Conservation (phyloP, 345 rosid genomes). For the Zanthoxylum bungeanum region DNA sequence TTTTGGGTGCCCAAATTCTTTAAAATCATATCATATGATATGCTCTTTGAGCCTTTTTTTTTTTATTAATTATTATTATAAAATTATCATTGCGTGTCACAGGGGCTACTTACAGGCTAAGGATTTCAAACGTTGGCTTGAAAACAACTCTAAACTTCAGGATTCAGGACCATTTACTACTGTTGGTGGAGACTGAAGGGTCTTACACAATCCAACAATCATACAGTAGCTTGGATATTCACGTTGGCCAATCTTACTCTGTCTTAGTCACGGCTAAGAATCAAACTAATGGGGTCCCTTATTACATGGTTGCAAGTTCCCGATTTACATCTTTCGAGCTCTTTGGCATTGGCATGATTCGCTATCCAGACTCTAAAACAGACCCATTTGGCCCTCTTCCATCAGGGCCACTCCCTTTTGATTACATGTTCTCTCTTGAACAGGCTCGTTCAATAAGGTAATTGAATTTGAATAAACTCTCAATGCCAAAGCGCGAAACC, state of each 20-base stretch:
- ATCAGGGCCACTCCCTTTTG: conserved; percentile 22
- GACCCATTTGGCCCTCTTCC: conserved; percentile 27
- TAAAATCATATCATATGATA: background rate
- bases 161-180: conserved; percentile 26
- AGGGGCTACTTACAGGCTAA: conserved; percentile 32
- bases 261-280: conserved; percentile 35
- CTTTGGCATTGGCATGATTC: conserved; percentile 27
- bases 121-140: conserved; percentile 39
- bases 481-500: background rate
- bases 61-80: too few species aligned
- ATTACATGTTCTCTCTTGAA: conserved; percentile 36
- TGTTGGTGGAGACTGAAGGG: conserved; percentile 44
- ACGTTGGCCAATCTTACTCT: conserved; percentile 39
- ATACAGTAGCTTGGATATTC: conserved; percentile 33
- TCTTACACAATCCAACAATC: conserved; percentile 32
- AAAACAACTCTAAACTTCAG: conserved; percentile 31
- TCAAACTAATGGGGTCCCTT: conserved; percentile 21
- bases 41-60: background rate
- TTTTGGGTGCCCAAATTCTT: background rate
- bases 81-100: background rate
- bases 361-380: conserved; percentile 29
- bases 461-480: too few species aligned
- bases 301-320: conserved; percentile 43
- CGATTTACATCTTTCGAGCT: conserved; percentile 29
- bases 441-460: conserved; percentile 45